These are phyloP conservation scores for Beauveria pseudobassiana DNA, from an alignment of 2,329 filamentous ascomycete species.

Conservation along the genomic window DNA sequence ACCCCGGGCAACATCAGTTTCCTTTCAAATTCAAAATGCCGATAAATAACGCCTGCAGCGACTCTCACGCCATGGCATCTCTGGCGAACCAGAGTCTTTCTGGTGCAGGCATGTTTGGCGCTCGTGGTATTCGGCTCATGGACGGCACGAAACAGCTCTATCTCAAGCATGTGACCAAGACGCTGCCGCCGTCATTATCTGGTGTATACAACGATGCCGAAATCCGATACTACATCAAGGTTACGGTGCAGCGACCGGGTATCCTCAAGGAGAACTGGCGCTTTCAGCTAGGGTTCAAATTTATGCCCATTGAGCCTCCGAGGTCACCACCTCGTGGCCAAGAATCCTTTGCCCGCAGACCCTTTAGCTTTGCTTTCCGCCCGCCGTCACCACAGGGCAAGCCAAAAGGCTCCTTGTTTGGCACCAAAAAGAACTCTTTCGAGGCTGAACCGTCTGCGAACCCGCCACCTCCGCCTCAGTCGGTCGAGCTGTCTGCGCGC, in stretches of 20 bases:
- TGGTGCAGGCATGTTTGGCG: conserved; percentile 44
- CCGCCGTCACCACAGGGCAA: conserved; percentile 27
- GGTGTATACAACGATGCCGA: conserved; percentile 82
- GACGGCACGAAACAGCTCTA: conserved; percentile 56
- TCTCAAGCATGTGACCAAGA: conserved; percentile 69
- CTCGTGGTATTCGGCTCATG: conserved; percentile 47
- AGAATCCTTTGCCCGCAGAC: conserved; percentile 77
- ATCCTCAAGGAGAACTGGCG: conserved; percentile 88
- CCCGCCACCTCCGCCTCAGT: conserved; percentile 41
- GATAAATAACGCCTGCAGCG: conserved; percentile 66
- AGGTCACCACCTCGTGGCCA: conserved; percentile 58
- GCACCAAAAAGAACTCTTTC: conserved; percentile 27
- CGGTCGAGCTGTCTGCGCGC: conserved; percentile 68
- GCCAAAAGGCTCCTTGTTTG: conserved; percentile 56
- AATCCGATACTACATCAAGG: conserved; percentile 90
- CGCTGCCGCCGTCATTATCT: conserved; percentile 81
- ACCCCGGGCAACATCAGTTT: conserved; percentile 66
- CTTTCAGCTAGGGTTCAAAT: conserved; percentile 62
- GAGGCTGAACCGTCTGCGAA: neutral
- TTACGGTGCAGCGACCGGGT: conserved; percentile 82
- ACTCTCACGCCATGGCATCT: conserved; percentile 41
- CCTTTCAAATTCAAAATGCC: conserved; percentile 71
- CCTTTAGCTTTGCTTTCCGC: conserved; percentile 48
- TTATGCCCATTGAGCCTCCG: conserved; percentile 88
- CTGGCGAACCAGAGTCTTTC: conserved; percentile 42